phyloP scores from a whole-genome alignment of 2,329 filamentous ascomycete species.

The Cladosporium phlei region DNA sequence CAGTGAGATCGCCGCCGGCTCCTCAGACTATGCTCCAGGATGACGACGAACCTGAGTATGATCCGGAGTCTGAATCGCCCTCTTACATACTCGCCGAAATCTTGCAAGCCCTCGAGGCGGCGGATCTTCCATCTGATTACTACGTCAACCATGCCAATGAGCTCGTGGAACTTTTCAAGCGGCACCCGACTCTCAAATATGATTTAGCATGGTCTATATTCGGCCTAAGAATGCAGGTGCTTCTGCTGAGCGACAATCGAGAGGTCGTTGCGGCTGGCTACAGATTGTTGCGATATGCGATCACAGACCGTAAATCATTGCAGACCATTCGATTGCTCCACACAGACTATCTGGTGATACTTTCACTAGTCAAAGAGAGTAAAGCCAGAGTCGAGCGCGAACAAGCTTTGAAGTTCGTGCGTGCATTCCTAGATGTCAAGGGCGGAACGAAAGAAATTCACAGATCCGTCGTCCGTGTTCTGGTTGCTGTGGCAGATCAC shows the following conservation, averaged over 20 bases:
- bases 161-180: slow-evolving; percentile 92
- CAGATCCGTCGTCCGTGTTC: slow-evolving; percentile 76
- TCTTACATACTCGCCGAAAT: slow-evolving; percentile 88
- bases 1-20: slow-evolving; percentile 49
- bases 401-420: slow-evolving; percentile 92
- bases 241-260: slow-evolving; percentile 91
- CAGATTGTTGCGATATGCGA: slow-evolving; percentile 85
- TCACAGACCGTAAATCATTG: slow-evolving; percentile 84
- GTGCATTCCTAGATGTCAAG: slow-evolving; percentile 92
- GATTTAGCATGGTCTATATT: slow-evolving; percentile 96
- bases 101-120: slow-evolving; percentile 79
- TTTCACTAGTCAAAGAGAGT: slow-evolving; percentile 89
- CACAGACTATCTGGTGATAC: slow-evolving; percentile 86
- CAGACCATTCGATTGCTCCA: slow-evolving; percentile 82
- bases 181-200: slow-evolving; percentile 89
- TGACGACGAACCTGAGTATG: slow-evolving; percentile 50
- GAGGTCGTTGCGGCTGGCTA: slow-evolving; percentile 96
- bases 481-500: slow-evolving; percentile 86
- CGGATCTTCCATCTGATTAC: slow-evolving; percentile 86
- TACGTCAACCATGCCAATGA: slow-evolving; percentile 91
- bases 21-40: slow-evolving; percentile 35
- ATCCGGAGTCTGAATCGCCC: slow-evolving; percentile 75
- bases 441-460: slow-evolving; percentile 85
- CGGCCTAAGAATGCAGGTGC: slow-evolving; percentile 85
- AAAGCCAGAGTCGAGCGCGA: slow-evolving; percentile 97